Evolutionary conservation across 768 basidiomycete genomes (phyloP).

Genomic region (Tricholoma sp.): DNA sequence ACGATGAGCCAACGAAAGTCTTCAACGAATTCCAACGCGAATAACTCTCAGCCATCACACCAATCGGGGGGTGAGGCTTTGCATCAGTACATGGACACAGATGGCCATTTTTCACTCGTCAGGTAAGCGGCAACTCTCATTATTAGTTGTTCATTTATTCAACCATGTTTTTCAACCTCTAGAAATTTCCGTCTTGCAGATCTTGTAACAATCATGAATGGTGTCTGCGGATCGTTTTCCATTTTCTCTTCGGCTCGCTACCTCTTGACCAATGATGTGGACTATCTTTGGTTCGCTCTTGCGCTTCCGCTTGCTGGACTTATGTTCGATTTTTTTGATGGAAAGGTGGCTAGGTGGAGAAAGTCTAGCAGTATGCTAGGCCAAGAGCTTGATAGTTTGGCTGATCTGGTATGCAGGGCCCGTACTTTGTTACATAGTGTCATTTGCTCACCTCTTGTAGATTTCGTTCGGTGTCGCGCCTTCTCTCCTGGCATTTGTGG

Average conservation of each 20-base stretch:
- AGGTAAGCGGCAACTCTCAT: constrained; percentile 46
- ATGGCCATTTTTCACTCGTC: constrained; percentile 97
- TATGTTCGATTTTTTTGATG: constrained; percentile 97
- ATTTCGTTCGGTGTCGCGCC: constrained; percentile 98
- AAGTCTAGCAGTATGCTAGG: constrained; percentile 94
- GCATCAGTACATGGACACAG: constrained; percentile 81
- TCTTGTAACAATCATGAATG: constrained; percentile 98
- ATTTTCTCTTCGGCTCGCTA: constrained; percentile 92
- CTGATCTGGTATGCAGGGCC: constrained; percentile 71
- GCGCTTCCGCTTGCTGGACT: constrained; percentile 87
- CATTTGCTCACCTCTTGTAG: constrained; percentile 33
- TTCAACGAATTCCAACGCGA: constrained; percentile 22
- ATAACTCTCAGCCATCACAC: constrained; percentile 11
- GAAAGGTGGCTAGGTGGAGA: constrained; percentile 96
- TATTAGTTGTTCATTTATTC: constrained; percentile 7
- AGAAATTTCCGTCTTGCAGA: constrained; percentile 98
- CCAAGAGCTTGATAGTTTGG: constrained; percentile 95
- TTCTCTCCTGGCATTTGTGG: constrained; percentile 83
- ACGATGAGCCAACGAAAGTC: constrained; percentile 50
- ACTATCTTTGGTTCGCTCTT: constrained; percentile 84
- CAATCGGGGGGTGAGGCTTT: constrained; percentile 41
- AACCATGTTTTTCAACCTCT: constrained; percentile 9
- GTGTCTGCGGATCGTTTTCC: constrained; percentile 94
- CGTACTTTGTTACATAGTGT: constrained; percentile 2
- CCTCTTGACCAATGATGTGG: constrained; percentile 71